Percentiles rank a stretch among this genome's conserved stretches.
Conservation (phyloP, 352 stramenopile species). For the Globisporangium rhizosaccharum region DNA sequence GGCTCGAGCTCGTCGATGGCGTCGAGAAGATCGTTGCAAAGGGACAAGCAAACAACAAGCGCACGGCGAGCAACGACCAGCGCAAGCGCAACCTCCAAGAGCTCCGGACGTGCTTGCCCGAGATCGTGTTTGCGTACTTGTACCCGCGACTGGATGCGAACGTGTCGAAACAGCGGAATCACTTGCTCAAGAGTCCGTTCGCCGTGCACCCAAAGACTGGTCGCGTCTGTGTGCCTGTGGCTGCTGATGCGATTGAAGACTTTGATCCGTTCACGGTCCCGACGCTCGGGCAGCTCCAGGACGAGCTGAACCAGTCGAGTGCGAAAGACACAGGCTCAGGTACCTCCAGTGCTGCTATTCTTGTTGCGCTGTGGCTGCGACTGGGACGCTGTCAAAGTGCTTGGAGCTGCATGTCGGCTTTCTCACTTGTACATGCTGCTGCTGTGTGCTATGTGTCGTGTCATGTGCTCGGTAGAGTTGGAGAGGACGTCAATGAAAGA, state of each 20-base stretch:
- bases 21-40: slow-evolving; percentile 67
- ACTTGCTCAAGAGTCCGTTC: slow-evolving; percentile 99
- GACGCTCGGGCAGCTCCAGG: slow-evolving; percentile 72
- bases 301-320: slow-evolving; percentile 72
- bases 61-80: slow-evolving; percentile 32
- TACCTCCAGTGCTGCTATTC: neutral
- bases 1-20: slow-evolving; percentile 71
- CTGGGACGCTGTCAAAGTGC: too few species aligned
- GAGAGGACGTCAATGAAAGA: slow-evolving; percentile 62
- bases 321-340: slow-evolving; percentile 20
- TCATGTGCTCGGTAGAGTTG: slow-evolving; percentile 12
- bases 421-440: too few species aligned
- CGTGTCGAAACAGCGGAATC: slow-evolving; percentile 99
- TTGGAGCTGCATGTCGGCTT: neutral
- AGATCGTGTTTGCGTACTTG: slow-evolving; percentile 95
- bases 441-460: neutral
- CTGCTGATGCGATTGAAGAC: slow-evolving; percentile 66
- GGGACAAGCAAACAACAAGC: slow-evolving; percentile 43
- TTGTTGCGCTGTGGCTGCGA: too few species aligned
- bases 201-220: slow-evolving; percentile 97
- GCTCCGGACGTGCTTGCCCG: slow-evolving; percentile 88
- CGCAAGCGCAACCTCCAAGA: slow-evolving; percentile 66
- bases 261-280: slow-evolving; percentile 88
- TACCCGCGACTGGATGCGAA: slow-evolving; percentile 99
- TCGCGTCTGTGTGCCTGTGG: slow-evolving; percentile 97